Evolutionary conservation across 495 filamentous ascomycete genomes (phyloP).

Genomic region (Poronia punctata): DNA sequence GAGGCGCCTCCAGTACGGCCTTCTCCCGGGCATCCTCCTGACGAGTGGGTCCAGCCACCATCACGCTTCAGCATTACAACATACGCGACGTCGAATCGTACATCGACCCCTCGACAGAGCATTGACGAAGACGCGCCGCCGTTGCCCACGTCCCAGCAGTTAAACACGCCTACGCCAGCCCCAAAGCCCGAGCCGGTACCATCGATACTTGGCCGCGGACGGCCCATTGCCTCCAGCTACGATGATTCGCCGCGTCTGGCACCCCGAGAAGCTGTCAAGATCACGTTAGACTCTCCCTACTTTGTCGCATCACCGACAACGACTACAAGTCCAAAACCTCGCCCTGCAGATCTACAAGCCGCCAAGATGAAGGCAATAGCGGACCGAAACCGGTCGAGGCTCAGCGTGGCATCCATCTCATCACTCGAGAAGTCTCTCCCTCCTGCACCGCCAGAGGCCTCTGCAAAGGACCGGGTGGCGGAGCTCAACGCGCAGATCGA

Average conservation of each 20-base stretch:
- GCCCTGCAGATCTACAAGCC: slow-evolving; percentile 10
- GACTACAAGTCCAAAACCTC: slow-evolving; percentile 1
- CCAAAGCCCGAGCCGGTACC: slow-evolving; percentile 1
- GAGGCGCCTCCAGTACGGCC: slow-evolving; percentile 12
- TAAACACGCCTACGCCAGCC: slow-evolving; percentile 17
- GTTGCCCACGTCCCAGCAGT: slow-evolving; percentile 24
- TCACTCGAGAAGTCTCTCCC: slow-evolving; percentile 51
- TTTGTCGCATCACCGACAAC: slow-evolving; percentile 9
- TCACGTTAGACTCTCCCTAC: slow-evolving; percentile 20
- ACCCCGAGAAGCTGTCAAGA: slow-evolving; percentile 18
- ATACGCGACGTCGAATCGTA: slow-evolving; percentile 49
- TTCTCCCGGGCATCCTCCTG: slow-evolving; percentile 13
- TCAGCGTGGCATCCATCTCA: slow-evolving; percentile 9
- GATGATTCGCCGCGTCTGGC: slow-evolving; percentile 12
- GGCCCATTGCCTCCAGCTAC: slow-evolving; percentile 22
- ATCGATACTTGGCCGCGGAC: slow-evolving; percentile 33
- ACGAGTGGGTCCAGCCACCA: slow-evolving; percentile 42
- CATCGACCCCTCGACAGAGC: slow-evolving; percentile 50
- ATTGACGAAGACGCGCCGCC: slow-evolving; percentile 36
- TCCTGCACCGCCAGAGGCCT: slow-evolving; percentile 50
- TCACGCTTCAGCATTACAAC: slow-evolving; percentile 74
- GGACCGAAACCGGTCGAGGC: slow-evolving; percentile 3
- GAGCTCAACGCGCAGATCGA: slow-evolving; percentile 60
- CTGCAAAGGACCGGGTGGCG: slow-evolving; percentile 53
- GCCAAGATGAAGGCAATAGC: slow-evolving; percentile 11